Base-by-base conservation (phyloP, 1,139 yeast species). In the Arxiozyma slooffiae region DNA sequence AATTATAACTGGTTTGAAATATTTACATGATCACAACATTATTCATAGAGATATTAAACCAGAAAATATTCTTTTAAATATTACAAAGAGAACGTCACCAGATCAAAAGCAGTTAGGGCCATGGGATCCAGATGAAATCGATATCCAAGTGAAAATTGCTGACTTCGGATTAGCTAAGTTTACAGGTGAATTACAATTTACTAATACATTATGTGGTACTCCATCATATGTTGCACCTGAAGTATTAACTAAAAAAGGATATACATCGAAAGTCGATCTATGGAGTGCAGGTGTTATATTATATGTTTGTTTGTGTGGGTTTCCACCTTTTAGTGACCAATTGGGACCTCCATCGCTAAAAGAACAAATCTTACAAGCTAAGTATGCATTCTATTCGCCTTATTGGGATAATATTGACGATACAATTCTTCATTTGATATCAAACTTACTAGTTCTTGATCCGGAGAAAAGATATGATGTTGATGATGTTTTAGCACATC, bases 221-320 rank as follows among this genome's bases (percentile, higher is more conserved):
- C 88, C 92, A 8, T 88, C 92, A 0, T 85, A 85, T 58, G 92
- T 85, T 22, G 92, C 94, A 0, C 92, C 94, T 0, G 94, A 85
- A 61, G 83, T 85, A 8, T 65, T 85, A 41, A 62, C 68, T 4
- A 73, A 79, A 52, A 70, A 84, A 38, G 78, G 79, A 52, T 84
- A 85, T 58, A 76, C 85, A 39, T 82, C 84, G 36, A 80, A 83
- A 48, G 88, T 82, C 16, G 94, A 85, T 66, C 67, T 84, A 62
- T 85, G 94, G 94, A 84, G 87, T 64, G 77, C 85, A 20, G 94
- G 94, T 1, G 90, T 85, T 1, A 71, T 85, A 44, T 64, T 85
- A 16, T 85, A 85, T 55, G 89, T 85, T 2, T 83, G 92, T 61
- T 70, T 85, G 17, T 84, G 89, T 64, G 95, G 95, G 1, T 85